These are phyloP conservation scores for Furcasterigmium furcatum DNA, from an alignment of 2,329 filamentous ascomycete genomes.

Conservation along the genomic window DNA sequence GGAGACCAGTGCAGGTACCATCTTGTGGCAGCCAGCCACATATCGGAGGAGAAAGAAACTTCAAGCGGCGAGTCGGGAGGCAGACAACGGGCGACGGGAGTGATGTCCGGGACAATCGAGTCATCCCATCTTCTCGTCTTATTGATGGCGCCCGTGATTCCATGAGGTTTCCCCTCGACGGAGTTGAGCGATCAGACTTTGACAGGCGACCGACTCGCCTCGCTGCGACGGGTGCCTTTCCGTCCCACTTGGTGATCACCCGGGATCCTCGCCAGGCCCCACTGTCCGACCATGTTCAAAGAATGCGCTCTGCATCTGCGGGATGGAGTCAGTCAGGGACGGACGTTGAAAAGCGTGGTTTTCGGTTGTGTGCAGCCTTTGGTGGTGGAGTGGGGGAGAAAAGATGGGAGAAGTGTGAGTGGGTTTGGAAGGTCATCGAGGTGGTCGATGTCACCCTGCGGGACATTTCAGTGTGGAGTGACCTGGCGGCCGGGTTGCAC, in stretches of 20 bases:
- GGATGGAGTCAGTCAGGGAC: background rate
- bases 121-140: background rate
- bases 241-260: too few species aligned
- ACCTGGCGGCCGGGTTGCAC: background rate
- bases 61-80: background rate
- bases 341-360: background rate
- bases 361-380: background rate
- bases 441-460: slow-evolving; percentile 3
- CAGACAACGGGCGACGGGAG: background rate
- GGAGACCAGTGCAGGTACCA: background rate
- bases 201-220: background rate
- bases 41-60: background rate
- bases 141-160: too few species aligned
- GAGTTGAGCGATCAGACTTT: background rate
- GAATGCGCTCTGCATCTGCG: too few species aligned
- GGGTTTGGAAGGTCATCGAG: background rate
- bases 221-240: background rate
- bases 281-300: too few species aligned
- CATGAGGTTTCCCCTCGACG: background rate
- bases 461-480: background rate
- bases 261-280: too few species aligned
- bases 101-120: background rate
- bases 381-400: background rate
- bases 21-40: background rate
- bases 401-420: background rate